A percentile compares a stretch with the other conserved stretches of the same genome.
These are phyloP conservation scores for Pterulicium gracile DNA, from an alignment of 1,284 basidiomycete genomes.

Conservation along the genomic window DNA sequence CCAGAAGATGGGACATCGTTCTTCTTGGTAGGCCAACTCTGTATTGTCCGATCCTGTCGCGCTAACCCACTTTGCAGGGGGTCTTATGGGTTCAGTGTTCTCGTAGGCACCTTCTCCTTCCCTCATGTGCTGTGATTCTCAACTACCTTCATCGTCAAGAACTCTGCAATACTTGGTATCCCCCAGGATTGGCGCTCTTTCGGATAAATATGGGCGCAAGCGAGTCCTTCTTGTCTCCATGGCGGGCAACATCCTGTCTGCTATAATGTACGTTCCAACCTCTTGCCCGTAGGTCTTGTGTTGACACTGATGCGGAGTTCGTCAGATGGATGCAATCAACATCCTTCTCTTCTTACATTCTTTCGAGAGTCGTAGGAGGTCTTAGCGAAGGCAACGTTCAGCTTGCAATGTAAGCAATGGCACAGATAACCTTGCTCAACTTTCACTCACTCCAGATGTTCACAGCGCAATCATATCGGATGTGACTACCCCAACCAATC, in stretches of 20 bases:
- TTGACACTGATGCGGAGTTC: constrained; percentile 3
- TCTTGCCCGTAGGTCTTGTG: neutral
- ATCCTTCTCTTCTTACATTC: constrained; percentile 76
- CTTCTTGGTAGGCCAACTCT: constrained; percentile 41
- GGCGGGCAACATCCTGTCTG: constrained; percentile 86
- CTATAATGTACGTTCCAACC: constrained; percentile 50
- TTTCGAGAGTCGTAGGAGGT: constrained; percentile 84
- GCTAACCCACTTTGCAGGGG: too few species aligned
- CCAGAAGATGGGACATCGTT: constrained; percentile 75
- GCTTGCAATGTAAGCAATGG: constrained; percentile 54
- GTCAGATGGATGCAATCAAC: constrained; percentile 82
- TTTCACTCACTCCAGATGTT: constrained; percentile 28
- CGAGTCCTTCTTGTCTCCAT: constrained; percentile 73
- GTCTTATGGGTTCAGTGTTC: constrained; percentile 83
- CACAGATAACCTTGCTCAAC: neutral
- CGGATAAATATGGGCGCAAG: constrained; percentile 81
- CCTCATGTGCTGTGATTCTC: constrained; percentile 1
- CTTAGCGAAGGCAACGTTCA: constrained; percentile 84
- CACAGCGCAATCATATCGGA: constrained; percentile 90
- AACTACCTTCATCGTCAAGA: too few species aligned
- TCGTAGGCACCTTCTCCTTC: constrained; percentile 42
- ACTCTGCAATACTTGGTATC: constrained; percentile 83
- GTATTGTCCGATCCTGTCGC: too few species aligned
- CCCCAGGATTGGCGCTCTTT: constrained; percentile 72
- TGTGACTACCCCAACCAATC: constrained; percentile 65